These are phyloP conservation scores for Venturia effusa DNA, from an alignment of 2,329 filamentous ascomycete genomes.

Conservation along the genomic window DNA sequence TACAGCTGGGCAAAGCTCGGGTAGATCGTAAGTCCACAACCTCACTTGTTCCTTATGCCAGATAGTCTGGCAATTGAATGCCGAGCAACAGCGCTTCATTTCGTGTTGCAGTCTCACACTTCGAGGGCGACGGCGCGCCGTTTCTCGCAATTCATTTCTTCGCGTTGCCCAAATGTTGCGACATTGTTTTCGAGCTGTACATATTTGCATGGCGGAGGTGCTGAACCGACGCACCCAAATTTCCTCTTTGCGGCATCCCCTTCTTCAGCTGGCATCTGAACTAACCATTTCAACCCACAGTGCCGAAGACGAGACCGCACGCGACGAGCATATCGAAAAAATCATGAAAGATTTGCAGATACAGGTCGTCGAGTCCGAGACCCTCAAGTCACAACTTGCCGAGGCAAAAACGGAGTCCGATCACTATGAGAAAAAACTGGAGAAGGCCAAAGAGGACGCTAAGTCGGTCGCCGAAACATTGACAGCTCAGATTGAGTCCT, in stretches of 20 bases:
- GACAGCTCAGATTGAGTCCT: neutral
- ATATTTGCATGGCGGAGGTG: neutral
- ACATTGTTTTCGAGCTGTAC: neutral
- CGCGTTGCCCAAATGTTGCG: neutral
- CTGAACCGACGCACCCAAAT: neutral
- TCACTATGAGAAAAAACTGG: neutral
- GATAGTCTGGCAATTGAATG: neutral
- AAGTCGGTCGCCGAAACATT: neutral
- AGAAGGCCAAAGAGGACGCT: neutral
- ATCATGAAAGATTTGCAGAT: neutral
- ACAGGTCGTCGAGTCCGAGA: neutral
- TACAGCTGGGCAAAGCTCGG: neutral
- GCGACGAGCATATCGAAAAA: conserved; percentile 1
- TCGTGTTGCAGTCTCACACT: neutral
- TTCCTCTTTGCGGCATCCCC: neutral
- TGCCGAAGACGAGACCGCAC: neutral
- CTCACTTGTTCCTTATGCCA: neutral
- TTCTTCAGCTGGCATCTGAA: too few relatives aligned
- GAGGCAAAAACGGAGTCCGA: neutral
- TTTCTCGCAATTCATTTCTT: neutral
- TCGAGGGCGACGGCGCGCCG: neutral
- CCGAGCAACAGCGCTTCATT: neutral
- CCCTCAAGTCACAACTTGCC: neutral
- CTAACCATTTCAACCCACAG: neutral
- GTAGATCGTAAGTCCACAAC: neutral